Percentiles rank a stretch among this genome's conserved stretches.
These are phyloP conservation scores for Anthracocystis panici-leucophaei DNA, from an alignment of 1,284 basidiomycete species.

Conservation along the genomic window DNA sequence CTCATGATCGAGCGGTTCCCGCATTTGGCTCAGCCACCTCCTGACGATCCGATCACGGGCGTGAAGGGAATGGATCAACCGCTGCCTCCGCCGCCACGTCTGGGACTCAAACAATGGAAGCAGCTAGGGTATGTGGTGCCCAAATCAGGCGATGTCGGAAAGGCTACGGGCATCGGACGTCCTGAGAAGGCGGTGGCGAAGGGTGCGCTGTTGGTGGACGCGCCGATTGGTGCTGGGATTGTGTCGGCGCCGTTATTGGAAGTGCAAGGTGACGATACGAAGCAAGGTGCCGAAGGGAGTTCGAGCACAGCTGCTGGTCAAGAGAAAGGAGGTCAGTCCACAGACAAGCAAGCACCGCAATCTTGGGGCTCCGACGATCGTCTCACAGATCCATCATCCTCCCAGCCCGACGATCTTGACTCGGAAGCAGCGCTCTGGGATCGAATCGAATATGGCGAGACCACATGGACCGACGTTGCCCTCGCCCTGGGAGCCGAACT, in stretches of 20 bases:
- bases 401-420: constrained; percentile 44
- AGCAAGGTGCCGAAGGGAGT: not conserved
- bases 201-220: constrained; percentile 41
- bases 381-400: constrained; percentile 40
- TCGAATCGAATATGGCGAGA: constrained; percentile 49
- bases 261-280: constrained; percentile 3
- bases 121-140: constrained; percentile 80
- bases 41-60: constrained; percentile 28
- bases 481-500: constrained; percentile 88
- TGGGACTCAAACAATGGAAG: constrained; percentile 76
- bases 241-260: constrained; percentile 27
- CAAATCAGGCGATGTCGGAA: constrained; percentile 71
- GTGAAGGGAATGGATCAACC: constrained; percentile 80
- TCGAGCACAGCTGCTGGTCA: not conserved
- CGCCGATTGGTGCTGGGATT: constrained; percentile 41
- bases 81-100: constrained; percentile 79
- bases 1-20: constrained; percentile 73
- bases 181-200: constrained; percentile 50
- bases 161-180: constrained; percentile 59
- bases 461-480: constrained; percentile 91
- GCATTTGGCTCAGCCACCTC: constrained; percentile 73
- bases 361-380: constrained; percentile 37
- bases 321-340: constrained; percentile 38
- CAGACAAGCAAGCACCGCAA: constrained; percentile 37
- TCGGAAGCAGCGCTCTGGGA: constrained; percentile 47